Percentiles rank a stretch among this genome's conserved stretches.
Conservation (phyloP, 225 moss, liverwort and hornwort genomes). For the Rhytidiadelphus loreus region DNA sequence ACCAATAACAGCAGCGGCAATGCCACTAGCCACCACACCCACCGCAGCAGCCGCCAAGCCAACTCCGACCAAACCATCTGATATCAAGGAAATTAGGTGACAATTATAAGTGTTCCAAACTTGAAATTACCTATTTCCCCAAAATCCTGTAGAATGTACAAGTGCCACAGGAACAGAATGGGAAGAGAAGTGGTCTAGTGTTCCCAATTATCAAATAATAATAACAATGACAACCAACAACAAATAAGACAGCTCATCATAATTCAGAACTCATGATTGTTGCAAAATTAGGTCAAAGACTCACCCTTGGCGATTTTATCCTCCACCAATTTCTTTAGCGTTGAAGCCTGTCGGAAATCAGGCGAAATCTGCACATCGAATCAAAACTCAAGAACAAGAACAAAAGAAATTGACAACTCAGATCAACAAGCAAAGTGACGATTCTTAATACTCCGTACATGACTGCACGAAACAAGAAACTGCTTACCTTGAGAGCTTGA, state of each 20-base stretch:
- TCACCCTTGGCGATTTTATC: constrained; percentile 98
- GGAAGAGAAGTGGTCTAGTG: neutral
- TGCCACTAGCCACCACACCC: constrained; percentile 92
- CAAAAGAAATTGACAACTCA: neutral
- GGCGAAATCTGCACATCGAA: constrained; percentile 65
- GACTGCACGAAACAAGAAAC: neutral
- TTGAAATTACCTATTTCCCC: no score
- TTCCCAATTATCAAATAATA: neutral
- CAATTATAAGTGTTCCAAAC: neutral
- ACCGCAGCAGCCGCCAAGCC: constrained; percentile 97
- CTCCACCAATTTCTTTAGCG: constrained; percentile 75
- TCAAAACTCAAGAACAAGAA: neutral
- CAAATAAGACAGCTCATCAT: neutral
- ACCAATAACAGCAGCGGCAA: constrained; percentile 71
- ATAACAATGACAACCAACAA: neutral
- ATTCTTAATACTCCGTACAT: neutral
- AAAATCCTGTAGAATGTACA: neutral
- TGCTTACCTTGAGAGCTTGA: constrained; percentile 67
- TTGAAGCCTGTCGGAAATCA: constrained; percentile 83
- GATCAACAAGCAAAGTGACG: neutral
- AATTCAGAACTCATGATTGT: neutral
- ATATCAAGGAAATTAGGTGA: neutral
- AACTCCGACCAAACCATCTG: constrained; percentile 97
- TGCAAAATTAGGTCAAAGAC: neutral
- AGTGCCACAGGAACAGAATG: neutral